These are phyloP conservation scores for Beverwykella pulmonaria DNA, from an alignment of 495 filamentous ascomycete genomes.

Conservation along the genomic window DNA sequence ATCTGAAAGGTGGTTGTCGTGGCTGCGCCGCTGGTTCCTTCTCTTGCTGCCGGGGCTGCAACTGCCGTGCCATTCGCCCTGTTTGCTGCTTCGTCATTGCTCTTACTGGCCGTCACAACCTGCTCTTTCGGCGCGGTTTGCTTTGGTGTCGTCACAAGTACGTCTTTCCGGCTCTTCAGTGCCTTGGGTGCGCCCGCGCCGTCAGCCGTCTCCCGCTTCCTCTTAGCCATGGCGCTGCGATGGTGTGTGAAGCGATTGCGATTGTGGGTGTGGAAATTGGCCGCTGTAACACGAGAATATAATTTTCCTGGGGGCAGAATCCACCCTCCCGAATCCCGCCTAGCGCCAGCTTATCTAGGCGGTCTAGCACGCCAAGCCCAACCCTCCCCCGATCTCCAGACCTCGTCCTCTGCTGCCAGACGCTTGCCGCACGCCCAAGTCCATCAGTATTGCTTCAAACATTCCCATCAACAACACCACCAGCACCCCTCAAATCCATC, in stretches of 20 bases:
- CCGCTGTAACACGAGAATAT: slow-evolving; percentile 16
- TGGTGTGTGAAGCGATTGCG: background rate
- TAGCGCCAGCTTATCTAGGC: slow-evolving; percentile 1
- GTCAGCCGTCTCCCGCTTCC: slow-evolving; percentile 62
- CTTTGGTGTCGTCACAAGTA: slow-evolving; percentile 25
- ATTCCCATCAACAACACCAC: slow-evolving; percentile 30
- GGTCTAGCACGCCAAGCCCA: too few species aligned
- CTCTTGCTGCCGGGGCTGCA: slow-evolving; percentile 1
- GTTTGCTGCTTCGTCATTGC: slow-evolving; percentile 24
- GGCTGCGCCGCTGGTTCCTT: background rate
- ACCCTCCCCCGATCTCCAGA: background rate
- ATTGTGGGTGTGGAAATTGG: background rate
- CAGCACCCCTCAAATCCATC: slow-evolving; percentile 49
- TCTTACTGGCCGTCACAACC: slow-evolving; percentile 39
- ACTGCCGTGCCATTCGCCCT: slow-evolving; percentile 38
- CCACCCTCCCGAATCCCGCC: background rate
- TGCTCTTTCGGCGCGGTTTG: too few species aligned
- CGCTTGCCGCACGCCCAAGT: slow-evolving; percentile 1
- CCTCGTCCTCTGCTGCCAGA: slow-evolving; percentile 9
- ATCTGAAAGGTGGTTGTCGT: slow-evolving; percentile 68
- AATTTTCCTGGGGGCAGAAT: slow-evolving; percentile 24
- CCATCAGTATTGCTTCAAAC: slow-evolving; percentile 16
- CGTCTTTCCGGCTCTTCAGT: slow-evolving; percentile 42
- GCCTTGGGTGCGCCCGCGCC: slow-evolving; percentile 34
- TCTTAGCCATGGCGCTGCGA: slow-evolving; percentile 65